Conservation (phyloP, 805 yeast genomes). For the Yarrowia hollandica region DNA sequence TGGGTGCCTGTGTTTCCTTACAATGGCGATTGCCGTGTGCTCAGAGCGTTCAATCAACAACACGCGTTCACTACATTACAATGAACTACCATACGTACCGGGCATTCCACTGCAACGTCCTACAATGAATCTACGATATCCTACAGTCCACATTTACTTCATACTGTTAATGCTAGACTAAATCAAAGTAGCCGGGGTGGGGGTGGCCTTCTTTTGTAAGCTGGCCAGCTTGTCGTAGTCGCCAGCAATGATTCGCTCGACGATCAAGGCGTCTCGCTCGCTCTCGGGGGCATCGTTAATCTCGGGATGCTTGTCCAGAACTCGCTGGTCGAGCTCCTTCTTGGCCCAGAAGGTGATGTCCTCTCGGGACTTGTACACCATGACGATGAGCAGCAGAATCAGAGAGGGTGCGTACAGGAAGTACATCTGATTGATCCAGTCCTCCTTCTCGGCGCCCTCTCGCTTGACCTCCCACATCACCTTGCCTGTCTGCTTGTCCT, state of each 20-base stretch:
- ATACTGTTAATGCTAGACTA: conserved; percentile 32
- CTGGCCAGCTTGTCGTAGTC: conserved; percentile 66
- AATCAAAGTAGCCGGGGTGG: conserved; percentile 42
- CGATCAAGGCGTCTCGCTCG: conserved; percentile 72
- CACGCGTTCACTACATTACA: no score
- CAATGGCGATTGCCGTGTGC: no score
- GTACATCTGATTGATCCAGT: conserved; percentile 79
- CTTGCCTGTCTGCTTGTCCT: conserved; percentile 75
- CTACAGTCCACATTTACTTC: not conserved
- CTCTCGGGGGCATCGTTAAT: conserved; percentile 57
- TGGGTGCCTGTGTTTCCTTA: no score
- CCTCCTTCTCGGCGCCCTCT: conserved; percentile 67
- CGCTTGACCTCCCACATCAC: conserved; percentile 76
- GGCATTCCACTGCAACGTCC: no score
- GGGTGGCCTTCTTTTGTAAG: conserved; percentile 41
- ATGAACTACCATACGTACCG: no score
- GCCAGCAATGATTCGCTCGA: conserved; percentile 78
- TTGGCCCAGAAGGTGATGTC: conserved; percentile 75
- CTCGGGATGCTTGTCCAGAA: conserved; percentile 61
- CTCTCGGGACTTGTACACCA: conserved; percentile 42
- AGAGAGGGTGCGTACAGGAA: conserved; percentile 70
- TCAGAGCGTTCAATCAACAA: no score
- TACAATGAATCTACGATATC: not conserved
- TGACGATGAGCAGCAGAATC: conserved; percentile 45
- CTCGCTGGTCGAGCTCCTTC: conserved; percentile 75